A percentile compares a stretch with the other conserved stretches of the same genome.
These are phyloP conservation scores for Aspergillus fischeri DNA, from an alignment of 2,329 filamentous ascomycete genomes.

Conservation along the genomic window DNA sequence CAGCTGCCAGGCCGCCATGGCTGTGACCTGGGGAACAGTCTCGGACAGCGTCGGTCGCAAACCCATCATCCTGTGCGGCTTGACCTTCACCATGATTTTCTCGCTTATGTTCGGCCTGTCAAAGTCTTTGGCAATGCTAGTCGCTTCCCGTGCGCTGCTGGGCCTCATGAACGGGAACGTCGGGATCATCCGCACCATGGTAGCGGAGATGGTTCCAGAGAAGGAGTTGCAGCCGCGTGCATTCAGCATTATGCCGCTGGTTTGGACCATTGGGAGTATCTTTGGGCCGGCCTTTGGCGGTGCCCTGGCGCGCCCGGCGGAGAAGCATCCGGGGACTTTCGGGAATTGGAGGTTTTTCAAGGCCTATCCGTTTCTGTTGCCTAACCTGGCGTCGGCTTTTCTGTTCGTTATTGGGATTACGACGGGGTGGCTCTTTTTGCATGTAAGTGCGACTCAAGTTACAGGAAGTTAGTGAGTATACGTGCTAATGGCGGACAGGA, in stretches of 20 bases:
- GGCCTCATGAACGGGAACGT: slow-evolving; percentile 87
- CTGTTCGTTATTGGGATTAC: slow-evolving; percentile 76
- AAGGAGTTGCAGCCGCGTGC: slow-evolving; percentile 81
- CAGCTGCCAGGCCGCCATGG: slow-evolving; percentile 65
- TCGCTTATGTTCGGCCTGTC: slow-evolving; percentile 83
- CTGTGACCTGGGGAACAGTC: slow-evolving; percentile 69
- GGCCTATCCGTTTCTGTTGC: slow-evolving; percentile 75
- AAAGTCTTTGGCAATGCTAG: slow-evolving; percentile 72
- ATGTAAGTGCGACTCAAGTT: slow-evolving; percentile 41
- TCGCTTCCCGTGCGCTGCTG: slow-evolving; percentile 70
- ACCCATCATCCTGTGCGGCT: slow-evolving; percentile 68
- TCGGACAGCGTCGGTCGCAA: slow-evolving; percentile 81
- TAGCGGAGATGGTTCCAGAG: slow-evolving; percentile 87
- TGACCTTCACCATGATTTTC: slow-evolving; percentile 74
- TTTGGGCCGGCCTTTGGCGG: slow-evolving; percentile 87
- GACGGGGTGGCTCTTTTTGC: slow-evolving; percentile 72
- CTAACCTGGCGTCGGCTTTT: slow-evolving; percentile 71
- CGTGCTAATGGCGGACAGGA: slow-evolving; percentile 50
- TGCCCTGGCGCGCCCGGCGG: slow-evolving; percentile 74
- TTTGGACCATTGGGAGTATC: slow-evolving; percentile 82
- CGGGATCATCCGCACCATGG: slow-evolving; percentile 87
- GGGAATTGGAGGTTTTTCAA: slow-evolving; percentile 64
- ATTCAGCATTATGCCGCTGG: slow-evolving; percentile 89
- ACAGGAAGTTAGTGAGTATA: slow-evolving; percentile 38
- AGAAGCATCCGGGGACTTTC: slow-evolving; percentile 69